Percentiles rank a stretch among this genome's conserved stretches.
Evolutionary conservation across 805 yeast genomes (phyloP).

Genomic region (Pichia gijzeniarum): DNA sequence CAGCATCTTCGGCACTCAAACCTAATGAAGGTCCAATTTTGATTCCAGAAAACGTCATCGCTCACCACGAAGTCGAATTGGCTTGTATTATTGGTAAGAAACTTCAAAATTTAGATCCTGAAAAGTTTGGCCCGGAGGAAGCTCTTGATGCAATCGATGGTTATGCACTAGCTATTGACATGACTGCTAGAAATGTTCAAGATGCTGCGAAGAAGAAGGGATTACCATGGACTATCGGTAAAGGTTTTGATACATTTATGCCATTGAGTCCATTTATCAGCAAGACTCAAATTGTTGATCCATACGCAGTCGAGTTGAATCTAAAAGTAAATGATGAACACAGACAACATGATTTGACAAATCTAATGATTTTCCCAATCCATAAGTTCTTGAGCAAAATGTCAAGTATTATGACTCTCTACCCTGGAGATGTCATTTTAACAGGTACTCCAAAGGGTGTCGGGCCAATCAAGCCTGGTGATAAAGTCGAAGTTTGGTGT

Average conservation of each 20-base stretch:
- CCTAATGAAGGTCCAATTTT: conserved; percentile 70
- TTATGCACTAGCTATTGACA: conserved; percentile 82
- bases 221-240: conserved; percentile 93
- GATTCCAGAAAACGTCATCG: conserved; percentile 72
- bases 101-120: conserved; percentile 54
- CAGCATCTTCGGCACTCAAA: conserved; percentile 67
- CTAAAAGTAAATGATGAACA: conserved; percentile 64
- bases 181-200: conserved; percentile 95
- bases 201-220: conserved; percentile 92
- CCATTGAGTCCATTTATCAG: conserved; percentile 78
- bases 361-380: conserved; percentile 83
- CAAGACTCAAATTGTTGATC: conserved; percentile 59
- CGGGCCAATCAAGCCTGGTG: conserved; percentile 79
- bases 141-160: conserved; percentile 80
- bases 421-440: conserved; percentile 83
- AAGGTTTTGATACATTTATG: conserved; percentile 93
- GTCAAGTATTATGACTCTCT: conserved; percentile 84
- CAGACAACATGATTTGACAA: conserved; percentile 69
- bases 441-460: conserved; percentile 99
- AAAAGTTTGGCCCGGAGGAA: conserved; percentile 50
- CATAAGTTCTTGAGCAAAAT: conserved; percentile 73
- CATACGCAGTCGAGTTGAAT: conserved; percentile 58
- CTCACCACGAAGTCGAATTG: conserved; percentile 91
- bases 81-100: conserved; percentile 68
- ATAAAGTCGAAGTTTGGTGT: conserved; percentile 59